Conservation (phyloP, 2,329 filamentous ascomycete genomes). For the Aspergillus unguis region DNA sequence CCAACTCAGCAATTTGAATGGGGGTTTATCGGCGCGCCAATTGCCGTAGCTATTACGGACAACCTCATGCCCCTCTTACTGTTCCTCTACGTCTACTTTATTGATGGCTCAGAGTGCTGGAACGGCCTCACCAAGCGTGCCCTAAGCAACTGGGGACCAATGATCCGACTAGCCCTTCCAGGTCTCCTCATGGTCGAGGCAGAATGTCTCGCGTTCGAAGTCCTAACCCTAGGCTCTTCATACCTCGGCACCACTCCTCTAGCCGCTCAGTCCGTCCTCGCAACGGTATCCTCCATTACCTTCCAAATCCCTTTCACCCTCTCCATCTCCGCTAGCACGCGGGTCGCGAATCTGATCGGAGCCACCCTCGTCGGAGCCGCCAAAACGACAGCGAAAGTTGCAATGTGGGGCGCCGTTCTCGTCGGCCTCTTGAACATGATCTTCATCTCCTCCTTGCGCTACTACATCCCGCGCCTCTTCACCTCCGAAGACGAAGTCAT, state of each 20-base stretch:
- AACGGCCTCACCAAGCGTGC: conserved; percentile 70
- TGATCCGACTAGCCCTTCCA: conserved; percentile 83
- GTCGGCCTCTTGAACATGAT: conserved; percentile 78
- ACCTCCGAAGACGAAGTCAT: conserved; percentile 71
- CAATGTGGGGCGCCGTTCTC: conserved; percentile 61
- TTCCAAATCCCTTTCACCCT: conserved; percentile 93
- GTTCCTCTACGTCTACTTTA: conserved; percentile 68
- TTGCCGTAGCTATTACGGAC: conserved; percentile 72
- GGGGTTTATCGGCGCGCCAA: conserved; percentile 76
- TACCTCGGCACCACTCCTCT: conserved; percentile 76
- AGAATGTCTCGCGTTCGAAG: conserved; percentile 89
- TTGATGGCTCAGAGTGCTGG: conserved; percentile 74
- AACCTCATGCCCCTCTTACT: conserved; percentile 70
- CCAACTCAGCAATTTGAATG: conserved; percentile 48
- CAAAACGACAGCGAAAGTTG: conserved; percentile 74
- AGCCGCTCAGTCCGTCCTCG: conserved; percentile 82
- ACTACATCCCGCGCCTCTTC: conserved; percentile 73
- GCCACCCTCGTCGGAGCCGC: conserved; percentile 78
- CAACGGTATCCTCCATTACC: conserved; percentile 72
- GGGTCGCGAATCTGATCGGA: conserved; percentile 88
- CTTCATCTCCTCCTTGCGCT: conserved; percentile 65
- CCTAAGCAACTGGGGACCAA: conserved; percentile 72
- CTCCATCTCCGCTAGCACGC: conserved; percentile 81
- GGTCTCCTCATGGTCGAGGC: conserved; percentile 93
- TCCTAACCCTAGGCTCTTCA: conserved; percentile 77